A percentile compares a stretch with the other conserved stretches of the same genome.
These are phyloP conservation scores for Syncephalastrum contaminatum DNA, from an alignment of 371 early-diverging fungal species.

Conservation along the genomic window DNA sequence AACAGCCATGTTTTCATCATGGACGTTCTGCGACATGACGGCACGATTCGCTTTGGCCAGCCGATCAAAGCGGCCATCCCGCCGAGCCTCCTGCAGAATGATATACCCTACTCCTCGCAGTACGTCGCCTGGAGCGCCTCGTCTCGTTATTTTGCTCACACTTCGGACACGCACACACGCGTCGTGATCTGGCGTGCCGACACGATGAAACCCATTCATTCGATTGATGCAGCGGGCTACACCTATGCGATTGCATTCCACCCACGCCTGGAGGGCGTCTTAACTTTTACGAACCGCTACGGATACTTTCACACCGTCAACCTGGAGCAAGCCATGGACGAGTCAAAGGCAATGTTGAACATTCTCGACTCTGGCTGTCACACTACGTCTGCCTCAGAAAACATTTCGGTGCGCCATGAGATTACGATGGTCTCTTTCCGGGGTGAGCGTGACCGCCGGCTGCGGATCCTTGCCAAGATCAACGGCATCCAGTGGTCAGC, in stretches of 20 bases:
- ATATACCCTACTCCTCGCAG: constrained; percentile 39
- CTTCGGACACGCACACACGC: constrained; percentile 48
- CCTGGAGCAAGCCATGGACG: constrained; percentile 22
- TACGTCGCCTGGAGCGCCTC: constrained; percentile 58
- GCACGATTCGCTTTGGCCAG: constrained; percentile 10
- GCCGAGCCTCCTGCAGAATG: constrained; percentile 7
- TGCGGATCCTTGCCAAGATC: constrained; percentile 58
- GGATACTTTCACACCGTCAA: constrained; percentile 62
- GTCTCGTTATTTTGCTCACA: constrained; percentile 56
- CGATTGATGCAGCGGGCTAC: constrained; percentile 53
- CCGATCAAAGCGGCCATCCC: constrained; percentile 13
- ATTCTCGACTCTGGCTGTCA: constrained; percentile 14
- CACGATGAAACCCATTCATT: constrained; percentile 34
- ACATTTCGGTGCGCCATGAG: constrained; percentile 37
- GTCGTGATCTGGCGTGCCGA: constrained; percentile 54
- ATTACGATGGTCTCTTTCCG: constrained; percentile 60
- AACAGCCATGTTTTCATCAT: constrained; percentile 34
- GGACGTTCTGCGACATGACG: constrained; percentile 24
- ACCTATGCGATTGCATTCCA: constrained; percentile 57
- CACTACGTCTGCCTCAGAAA: background rate
- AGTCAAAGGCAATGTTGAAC: constrained; percentile 9
- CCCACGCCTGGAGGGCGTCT: constrained; percentile 51
- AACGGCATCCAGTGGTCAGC: constrained; percentile 60
- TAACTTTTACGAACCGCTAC: constrained; percentile 57
- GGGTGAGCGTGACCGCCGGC: constrained; percentile 45